Base-by-base conservation (phyloP, 23 red algal genomes). In the Gracilariopsis chorda region DNA sequence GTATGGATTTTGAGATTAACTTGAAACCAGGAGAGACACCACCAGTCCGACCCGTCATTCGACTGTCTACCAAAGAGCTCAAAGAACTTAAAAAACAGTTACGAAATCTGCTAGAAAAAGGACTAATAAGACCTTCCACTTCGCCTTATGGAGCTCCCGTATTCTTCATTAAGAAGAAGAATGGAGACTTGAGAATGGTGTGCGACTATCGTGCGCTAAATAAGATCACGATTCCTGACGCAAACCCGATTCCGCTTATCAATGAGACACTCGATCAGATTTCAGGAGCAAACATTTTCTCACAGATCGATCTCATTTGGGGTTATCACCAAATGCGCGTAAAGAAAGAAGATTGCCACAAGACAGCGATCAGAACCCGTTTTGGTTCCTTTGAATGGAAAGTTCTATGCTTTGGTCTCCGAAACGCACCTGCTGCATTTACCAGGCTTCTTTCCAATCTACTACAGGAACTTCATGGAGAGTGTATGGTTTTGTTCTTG, bases 351-450 rank as follows among this genome's bases (percentile, higher is more conserved):
- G 8, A 8, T 30, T 34, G 47, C 29, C 49, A 59, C 21, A 63
- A 20, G 58, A 86, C 1, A 16, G 81, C 32, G 10, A 21, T 55
- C 1, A 86, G 57, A 17, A 69, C 58, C 1, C 23, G 2, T 10
- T 63, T 68, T 47, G 57, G 39, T 29, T 59, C 48, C 27, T 86
- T 52, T 43, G 57, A 49, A 43, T 71, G 43, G 12, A 25, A 44
- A 9, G 59, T 86, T 28, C 17, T 70, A 53, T 59, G 57, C 0
- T 60, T 86, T 37, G 81, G 56, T 16, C 29, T 86, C 9, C 36
- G 51, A 51, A 86, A 86, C 7, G 60, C 56, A 19, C 81, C 81
- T 2, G 81, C 35, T n/a, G 69, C 19, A 8, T 86, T 86, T 28
- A 37, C 44, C 39, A 21, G 49, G 7, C 37, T 85, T 7, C 65